phyloP scores from a whole-genome alignment of 75 land plant species.

The Chamaecyparis obtusa region DNA sequence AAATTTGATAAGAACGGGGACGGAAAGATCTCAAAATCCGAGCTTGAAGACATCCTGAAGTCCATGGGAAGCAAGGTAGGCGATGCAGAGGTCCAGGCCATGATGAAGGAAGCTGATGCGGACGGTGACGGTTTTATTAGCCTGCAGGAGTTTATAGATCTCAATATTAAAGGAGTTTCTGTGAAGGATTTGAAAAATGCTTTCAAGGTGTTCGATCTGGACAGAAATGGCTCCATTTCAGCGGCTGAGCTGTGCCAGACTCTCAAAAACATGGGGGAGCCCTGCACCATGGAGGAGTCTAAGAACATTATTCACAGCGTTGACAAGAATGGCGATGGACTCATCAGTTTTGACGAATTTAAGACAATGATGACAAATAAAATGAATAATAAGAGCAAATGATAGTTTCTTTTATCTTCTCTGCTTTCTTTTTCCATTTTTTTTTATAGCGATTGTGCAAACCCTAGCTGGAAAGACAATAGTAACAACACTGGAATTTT shows the following conservation, averaged over 20 bases:
- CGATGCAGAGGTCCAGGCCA: conserved; percentile 23
- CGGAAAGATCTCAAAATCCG: conserved; percentile 22
- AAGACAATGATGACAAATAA: conserved; percentile 15
- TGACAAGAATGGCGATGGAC: conserved; percentile 29
- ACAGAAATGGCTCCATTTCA: conserved; percentile 33
- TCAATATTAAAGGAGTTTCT: conserved; percentile 1
- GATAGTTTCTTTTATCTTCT: too few species aligned
- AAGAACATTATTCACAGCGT: conserved; percentile 25
- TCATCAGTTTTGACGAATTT: conserved; percentile 34
- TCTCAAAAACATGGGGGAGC: conserved; percentile 26
- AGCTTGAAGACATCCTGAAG: conserved; percentile 23
- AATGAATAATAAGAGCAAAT: too few species aligned
- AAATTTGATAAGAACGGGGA: conserved; percentile 30
- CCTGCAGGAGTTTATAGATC: conserved; percentile 21
- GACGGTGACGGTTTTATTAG: conserved; percentile 39
- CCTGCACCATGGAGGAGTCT: conserved; percentile 29
- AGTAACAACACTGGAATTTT: too few species aligned
- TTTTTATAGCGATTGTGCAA: too few species aligned
- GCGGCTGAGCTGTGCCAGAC: conserved; percentile 38
- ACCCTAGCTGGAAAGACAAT: too few species aligned
- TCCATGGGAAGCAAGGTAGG: conserved; percentile 21
- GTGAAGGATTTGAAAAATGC: conserved; percentile 18
- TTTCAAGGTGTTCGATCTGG: conserved; percentile 35
- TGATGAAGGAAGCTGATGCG: conserved; percentile 32
- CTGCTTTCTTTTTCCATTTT: too few species aligned